These are phyloP conservation scores for Penicillium italicum DNA, from an alignment of 2,329 filamentous ascomycete genomes.

Conservation along the genomic window DNA sequence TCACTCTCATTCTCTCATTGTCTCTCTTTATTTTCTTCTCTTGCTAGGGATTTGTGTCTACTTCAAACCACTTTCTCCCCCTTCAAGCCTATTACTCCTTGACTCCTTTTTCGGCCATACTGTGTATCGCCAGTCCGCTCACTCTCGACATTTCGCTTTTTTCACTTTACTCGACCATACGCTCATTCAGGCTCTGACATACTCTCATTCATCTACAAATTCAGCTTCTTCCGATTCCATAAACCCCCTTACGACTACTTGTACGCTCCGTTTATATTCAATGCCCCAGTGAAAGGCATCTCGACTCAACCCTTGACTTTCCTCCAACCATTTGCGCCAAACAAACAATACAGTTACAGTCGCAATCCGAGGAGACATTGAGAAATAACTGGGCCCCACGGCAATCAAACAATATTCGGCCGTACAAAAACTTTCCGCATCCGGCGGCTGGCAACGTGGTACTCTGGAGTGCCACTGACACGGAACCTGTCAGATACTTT, in stretches of 20 bases:
- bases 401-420: slow-evolving; percentile 10
- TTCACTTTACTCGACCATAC: slow-evolving; percentile 6
- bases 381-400: slow-evolving; percentile 10
- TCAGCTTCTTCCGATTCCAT: slow-evolving; percentile 7
- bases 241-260: slow-evolving; percentile 2
- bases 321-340: neutral
- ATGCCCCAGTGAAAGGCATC: slow-evolving; percentile 11
- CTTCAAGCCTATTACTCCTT: slow-evolving; percentile 1
- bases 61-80: slow-evolving; percentile 1
- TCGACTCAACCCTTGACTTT: neutral
- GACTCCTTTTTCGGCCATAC: slow-evolving; percentile 26
- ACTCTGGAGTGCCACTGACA: slow-evolving; percentile 30
- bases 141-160: slow-evolving; percentile 19
- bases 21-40: slow-evolving; percentile 5
- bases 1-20: slow-evolving; percentile 6
- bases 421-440: slow-evolving; percentile 33
- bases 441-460: slow-evolving; percentile 34
- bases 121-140: slow-evolving; percentile 35
- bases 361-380: slow-evolving; percentile 2
- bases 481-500: slow-evolving; percentile 12
- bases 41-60: neutral
- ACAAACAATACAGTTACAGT: slow-evolving; percentile 1
- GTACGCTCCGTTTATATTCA: slow-evolving; percentile 7
- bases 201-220: slow-evolving; percentile 16
- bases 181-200: slow-evolving; percentile 17